Conservation (phyloP, 306 rosid species). For the Castanea sativa region DNA sequence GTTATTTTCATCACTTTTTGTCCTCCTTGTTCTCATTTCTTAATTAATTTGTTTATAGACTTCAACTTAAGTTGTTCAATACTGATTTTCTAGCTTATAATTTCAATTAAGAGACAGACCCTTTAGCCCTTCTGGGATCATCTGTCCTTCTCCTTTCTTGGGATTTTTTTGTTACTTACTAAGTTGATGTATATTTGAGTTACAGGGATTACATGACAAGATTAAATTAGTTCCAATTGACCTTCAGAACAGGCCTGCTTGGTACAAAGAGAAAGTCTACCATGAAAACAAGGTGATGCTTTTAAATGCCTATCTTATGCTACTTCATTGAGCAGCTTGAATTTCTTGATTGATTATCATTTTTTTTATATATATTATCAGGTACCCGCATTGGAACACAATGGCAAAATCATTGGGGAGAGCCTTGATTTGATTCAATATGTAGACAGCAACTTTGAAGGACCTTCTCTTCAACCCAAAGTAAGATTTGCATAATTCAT, state of each 20-base stretch:
- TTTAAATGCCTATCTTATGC: neutral
- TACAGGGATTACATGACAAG: slow-evolving; percentile 71
- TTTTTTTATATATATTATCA: slow-evolving; percentile 20
- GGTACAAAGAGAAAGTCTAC: slow-evolving; percentile 83
- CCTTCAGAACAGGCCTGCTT: slow-evolving; percentile 70
- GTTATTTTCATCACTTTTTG: slow-evolving; percentile 24
- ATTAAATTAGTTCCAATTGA: slow-evolving; percentile 63
- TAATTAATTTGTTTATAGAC: neutral
- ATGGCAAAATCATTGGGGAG: slow-evolving; percentile 76
- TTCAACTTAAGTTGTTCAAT: neutral
- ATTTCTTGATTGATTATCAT: neutral
- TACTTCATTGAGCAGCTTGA: neutral
- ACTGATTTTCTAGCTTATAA: neutral
- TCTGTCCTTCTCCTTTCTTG: neutral
- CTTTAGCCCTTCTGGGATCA: too few species aligned
- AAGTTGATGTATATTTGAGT: slow-evolving; percentile 1
- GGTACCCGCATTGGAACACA: slow-evolving; percentile 93
- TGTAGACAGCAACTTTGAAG: slow-evolving; percentile 53
- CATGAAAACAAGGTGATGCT: slow-evolving; percentile 51
- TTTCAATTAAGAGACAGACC: neutral
- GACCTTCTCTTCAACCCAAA: slow-evolving; percentile 53
- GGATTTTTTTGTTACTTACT: neutral
- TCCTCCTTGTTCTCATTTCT: neutral
- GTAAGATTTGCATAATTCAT: slow-evolving; percentile 33
- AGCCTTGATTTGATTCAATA: slow-evolving; percentile 86